Evolutionary conservation across 495 filamentous ascomycete genomes (phyloP).

Genomic region (Podospora pseudocomata): DNA sequence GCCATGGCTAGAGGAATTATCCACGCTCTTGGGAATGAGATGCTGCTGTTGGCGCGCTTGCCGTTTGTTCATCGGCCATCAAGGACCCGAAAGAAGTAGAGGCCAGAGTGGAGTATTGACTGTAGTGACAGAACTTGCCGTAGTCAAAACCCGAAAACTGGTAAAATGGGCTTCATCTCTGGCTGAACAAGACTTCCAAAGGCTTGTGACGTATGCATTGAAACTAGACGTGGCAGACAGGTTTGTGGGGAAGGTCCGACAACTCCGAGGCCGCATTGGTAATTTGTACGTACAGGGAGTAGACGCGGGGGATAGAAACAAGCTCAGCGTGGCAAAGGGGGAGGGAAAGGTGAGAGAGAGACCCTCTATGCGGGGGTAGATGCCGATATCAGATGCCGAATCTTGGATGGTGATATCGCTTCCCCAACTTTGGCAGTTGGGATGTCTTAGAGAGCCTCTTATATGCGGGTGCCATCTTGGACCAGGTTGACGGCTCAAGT

Average conservation of each 20-base stretch:
- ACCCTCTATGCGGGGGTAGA: not conserved
- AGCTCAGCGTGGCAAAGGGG: not conserved
- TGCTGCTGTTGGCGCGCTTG: not conserved
- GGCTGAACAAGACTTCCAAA: not conserved
- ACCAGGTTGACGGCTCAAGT: slow-evolving; percentile 3
- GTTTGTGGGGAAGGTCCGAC: not conserved
- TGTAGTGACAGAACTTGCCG: not conserved
- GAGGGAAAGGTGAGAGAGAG: not conserved
- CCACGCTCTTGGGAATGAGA: not conserved
- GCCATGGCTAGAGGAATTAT: not conserved
- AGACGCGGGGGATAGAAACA: not conserved
- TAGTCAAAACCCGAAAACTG: not conserved
- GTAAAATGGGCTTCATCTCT: not conserved
- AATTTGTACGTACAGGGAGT: not conserved
- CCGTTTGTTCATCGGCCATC: not conserved
- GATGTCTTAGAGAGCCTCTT: not conserved
- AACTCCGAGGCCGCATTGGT: not conserved
- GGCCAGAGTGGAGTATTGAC: not conserved
- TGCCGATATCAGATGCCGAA: slow-evolving; percentile 1
- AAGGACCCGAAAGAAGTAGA: not conserved
- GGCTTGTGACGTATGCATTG: not conserved
- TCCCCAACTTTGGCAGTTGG: slow-evolving; percentile 4
- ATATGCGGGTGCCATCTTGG: not conserved
- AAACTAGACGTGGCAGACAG: not conserved
- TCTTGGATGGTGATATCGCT: slow-evolving; percentile 3